Base-by-base conservation (phyloP, 495 filamentous ascomycete species). In the Neurospora sp. region DNA sequence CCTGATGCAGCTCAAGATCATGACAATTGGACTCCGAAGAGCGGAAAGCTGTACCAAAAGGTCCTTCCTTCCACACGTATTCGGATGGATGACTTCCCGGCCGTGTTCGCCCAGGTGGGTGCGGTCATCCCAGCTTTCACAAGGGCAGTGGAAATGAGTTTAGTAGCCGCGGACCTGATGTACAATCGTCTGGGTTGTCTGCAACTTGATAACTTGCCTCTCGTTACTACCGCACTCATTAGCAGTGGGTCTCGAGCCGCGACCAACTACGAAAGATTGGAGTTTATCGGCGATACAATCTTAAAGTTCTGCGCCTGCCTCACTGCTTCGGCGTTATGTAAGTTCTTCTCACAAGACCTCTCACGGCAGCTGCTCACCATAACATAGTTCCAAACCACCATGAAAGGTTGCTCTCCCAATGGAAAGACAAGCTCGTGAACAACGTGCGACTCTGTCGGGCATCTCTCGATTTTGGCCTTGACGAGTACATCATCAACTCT, bases 231-330 rank as follows among this genome's bases (percentile, higher is more conserved):
- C 9, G 94, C 95, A 1, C 91, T 96, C 71, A 92, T 85, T 39
- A 84, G 93, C 1, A 90, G 91, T 0, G 84, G 86, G 2, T 88
- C 93, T 0, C 78, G 83, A 11, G 89, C 90, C 60, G 76, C 76
- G 4, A 88, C 84, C 0, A 87, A 98, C 74, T 99, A 99, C 78
- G 92, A 99, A 76, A 86, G 92, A 31, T 85, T 96, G 1, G 96
- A 99, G 80, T 97, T 97, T 77, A 84, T 98, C 0, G 96, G 96
- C 0, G 96, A 99, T 76, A 87, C 88, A 0, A 86, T 97, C 10
- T 86, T 99, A n/a, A 98, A 98, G 77, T 88, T 91, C 60, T 88
- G 88, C 31, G 88, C 91, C 0, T 91, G 90, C 5, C 80, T 92
- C 35, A 88, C 92, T 41, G 85, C 94, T 3, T 87, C 90, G 72